Percentiles rank a stretch among this genome's conserved stretches.
phyloP scores from a whole-genome alignment of 306 rosid genomes.

The Quercus gilva region DNA sequence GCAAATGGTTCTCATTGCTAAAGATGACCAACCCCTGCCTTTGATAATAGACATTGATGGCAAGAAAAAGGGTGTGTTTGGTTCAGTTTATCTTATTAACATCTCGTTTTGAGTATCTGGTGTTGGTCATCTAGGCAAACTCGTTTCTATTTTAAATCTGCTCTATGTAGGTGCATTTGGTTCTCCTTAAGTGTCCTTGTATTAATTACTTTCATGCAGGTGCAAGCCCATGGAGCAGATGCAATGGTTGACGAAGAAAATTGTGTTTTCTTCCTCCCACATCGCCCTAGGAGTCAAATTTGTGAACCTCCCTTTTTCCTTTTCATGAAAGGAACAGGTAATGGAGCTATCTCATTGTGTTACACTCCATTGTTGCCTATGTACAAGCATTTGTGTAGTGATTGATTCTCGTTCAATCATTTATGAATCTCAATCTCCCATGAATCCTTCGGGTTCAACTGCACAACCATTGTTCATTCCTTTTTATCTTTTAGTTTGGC shows the following conservation, averaged over 20 bases:
- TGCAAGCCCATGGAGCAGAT: constrained; percentile 97
- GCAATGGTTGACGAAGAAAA: constrained; percentile 99
- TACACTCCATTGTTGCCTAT: neutral
- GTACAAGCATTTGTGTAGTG: neutral
- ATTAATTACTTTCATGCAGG: constrained; percentile 44
- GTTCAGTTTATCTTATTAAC: neutral
- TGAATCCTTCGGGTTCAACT: neutral
- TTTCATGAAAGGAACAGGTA: constrained; percentile 99
- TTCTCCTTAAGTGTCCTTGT: constrained; percentile 18
- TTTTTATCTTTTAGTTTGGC: neutral
- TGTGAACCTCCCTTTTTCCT: constrained; percentile 85
- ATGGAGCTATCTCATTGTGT: neutral
- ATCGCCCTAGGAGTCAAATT: constrained; percentile 84
- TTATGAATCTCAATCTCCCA: neutral
- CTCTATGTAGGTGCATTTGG: neutral
- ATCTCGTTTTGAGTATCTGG: neutral
- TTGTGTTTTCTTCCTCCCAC: constrained; percentile 95
- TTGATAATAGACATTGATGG: neutral
- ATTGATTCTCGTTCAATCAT: neutral
- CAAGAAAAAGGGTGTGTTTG: neutral
- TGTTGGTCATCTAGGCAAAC: neutral
- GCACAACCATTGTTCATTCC: neutral
- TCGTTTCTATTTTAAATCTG: neutral
- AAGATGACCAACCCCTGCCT: no score
- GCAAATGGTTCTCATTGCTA: no score